Conservation (phyloP, 2,329 filamentous ascomycete species). For the Stemphylium lycopersici region DNA sequence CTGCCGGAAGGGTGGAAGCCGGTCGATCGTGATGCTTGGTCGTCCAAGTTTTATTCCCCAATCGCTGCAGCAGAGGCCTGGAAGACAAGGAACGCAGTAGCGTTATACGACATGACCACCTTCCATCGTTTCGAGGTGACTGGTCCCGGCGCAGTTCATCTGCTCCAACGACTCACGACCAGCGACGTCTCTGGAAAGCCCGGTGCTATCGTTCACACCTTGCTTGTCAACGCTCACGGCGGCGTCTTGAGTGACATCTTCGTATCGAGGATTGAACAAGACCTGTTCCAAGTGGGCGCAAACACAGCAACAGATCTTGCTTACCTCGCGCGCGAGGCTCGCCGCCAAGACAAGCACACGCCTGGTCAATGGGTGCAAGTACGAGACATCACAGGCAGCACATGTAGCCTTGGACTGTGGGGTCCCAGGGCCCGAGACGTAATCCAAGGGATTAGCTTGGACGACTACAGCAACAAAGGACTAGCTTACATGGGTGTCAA, state of each 20-base stretch:
- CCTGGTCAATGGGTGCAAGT: slow-evolving; percentile 58
- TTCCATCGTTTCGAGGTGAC: slow-evolving; percentile 64
- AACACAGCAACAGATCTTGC: slow-evolving; percentile 62
- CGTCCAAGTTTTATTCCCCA: slow-evolving; percentile 62
- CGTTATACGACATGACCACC: slow-evolving; percentile 68
- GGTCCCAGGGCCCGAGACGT: slow-evolving; percentile 63
- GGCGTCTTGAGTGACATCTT: slow-evolving; percentile 64
- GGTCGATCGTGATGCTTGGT: slow-evolving; percentile 64
- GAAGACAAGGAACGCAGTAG: slow-evolving; percentile 68
- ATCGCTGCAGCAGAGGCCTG: slow-evolving; percentile 67
- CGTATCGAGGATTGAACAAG: slow-evolving; percentile 58
- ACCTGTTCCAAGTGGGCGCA: slow-evolving; percentile 62
- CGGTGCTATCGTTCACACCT: slow-evolving; percentile 62
- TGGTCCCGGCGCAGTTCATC: slow-evolving; percentile 62
- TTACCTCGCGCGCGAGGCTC: slow-evolving; percentile 62
- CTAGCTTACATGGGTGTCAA: slow-evolving; percentile 61
- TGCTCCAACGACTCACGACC: slow-evolving; percentile 62
- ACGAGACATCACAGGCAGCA: slow-evolving; percentile 64
- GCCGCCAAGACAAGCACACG: slow-evolving; percentile 51
- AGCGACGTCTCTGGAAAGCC: slow-evolving; percentile 56
- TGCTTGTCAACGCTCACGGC: slow-evolving; percentile 61
- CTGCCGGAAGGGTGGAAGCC: slow-evolving; percentile 63
- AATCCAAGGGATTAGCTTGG: slow-evolving; percentile 52
- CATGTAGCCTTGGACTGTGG: slow-evolving; percentile 68
- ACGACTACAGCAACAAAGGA: slow-evolving; percentile 55